phyloP scores from a whole-genome alignment of 2,329 filamentous ascomycete species.

The Canariomyces notabilis region DNA sequence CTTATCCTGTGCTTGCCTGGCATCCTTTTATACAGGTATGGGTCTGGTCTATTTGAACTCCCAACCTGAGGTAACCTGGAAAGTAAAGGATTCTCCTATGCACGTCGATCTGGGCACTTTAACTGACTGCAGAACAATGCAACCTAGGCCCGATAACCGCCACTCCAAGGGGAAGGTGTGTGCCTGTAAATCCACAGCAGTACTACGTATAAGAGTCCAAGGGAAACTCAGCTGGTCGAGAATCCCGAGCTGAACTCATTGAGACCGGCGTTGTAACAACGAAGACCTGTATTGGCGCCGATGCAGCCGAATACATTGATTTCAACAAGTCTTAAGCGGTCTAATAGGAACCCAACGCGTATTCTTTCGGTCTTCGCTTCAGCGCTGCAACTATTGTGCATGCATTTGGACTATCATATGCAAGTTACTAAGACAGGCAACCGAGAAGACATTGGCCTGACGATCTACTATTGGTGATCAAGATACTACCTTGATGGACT shows the following conservation, averaged over 20 bases:
- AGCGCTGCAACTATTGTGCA: neutral
- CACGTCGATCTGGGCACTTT: slow-evolving; percentile 8
- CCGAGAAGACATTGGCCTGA: neutral
- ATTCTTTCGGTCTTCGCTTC: neutral
- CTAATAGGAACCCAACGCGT: neutral
- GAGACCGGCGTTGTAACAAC: neutral
- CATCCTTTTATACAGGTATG: no score
- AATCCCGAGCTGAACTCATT: neutral
- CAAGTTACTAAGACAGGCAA: slow-evolving; percentile 3
- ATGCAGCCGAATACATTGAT: no score
- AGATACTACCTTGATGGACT: no score
- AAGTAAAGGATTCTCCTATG: no score
- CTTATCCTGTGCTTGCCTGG: no score
- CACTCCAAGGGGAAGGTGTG: neutral
- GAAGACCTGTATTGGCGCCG: no score
- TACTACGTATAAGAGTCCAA: neutral
- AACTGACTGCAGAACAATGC: slow-evolving; percentile 5
- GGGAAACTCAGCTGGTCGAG: neutral
- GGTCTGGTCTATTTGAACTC: no score
- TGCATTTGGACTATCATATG: no score
- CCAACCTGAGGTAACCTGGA: no score
- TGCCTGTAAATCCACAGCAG: neutral
- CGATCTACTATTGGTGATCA: neutral
- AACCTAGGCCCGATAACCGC: slow-evolving; percentile 11
- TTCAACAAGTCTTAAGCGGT: neutral